Evolutionary conservation across 148 eudicot species (phyloP), one percentile per base, ranked within the genome.

Genomic region (Vaccinium macrocarpon): DNA sequence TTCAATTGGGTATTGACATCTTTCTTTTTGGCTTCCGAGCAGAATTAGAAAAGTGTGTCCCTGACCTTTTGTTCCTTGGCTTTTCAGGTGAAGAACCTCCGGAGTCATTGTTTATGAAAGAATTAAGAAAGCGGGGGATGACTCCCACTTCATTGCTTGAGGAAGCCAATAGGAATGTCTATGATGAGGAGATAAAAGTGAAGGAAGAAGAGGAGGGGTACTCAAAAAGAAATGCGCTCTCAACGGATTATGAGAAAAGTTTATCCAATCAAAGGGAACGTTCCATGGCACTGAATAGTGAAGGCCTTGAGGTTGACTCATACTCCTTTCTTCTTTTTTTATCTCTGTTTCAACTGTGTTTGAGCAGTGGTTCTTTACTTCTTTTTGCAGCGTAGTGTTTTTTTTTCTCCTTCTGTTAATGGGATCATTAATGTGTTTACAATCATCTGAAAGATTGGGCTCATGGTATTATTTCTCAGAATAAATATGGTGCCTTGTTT

Each of bases 61-160:
- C 9, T 27, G 64, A 32, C 8, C 76, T 84, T 35, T 8, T 81
- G 61, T 71, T 59, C 73, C 29, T 13, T 83, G 29, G 62, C 57
- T 23, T 85, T 90, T 86, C 90, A 97, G 99, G 97, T 82, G 98
- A 94, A 73, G 98, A 95, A 88, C 96, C 96, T 84, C 95, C 98
- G 0, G 98, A 97, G 87, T 95, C 98, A 66, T 90, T 97, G 89
- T 97, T 97, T 84, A 94, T 97, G 99, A 97, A 95, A 86, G 99
- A 97, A 83, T 88, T 95, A 53, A 94, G 87, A 87, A 95, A 90
- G 84, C 90, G 98, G 87, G 98, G 98, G 8, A 92, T 95, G 89
- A 86, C 90, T 75, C 95, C 98, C 49, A 90, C 95, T 46, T 95
- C 99, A 79, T 86, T 95, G 84, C 92, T 95, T n/a, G 99, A 97